Base-by-base conservation (phyloP, 2,329 filamentous ascomycete species). In the Colletotrichum noveboracense region DNA sequence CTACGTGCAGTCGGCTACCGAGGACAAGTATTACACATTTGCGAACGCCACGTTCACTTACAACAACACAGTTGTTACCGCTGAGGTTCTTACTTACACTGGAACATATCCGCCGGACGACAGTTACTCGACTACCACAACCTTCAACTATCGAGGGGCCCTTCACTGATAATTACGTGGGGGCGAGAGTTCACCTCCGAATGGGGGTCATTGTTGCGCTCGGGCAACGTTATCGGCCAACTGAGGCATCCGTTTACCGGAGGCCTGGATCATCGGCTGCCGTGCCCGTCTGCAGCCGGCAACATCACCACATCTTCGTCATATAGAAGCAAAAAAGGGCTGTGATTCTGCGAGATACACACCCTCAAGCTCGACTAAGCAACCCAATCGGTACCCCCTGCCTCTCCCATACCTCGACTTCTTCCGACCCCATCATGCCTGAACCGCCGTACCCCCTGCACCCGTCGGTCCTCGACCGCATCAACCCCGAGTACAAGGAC, bases 401-500 rank as follows among this genome's bases (percentile, higher is more conserved):
- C 30, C n/a, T 1, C 12, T 43, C 43, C 12, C 21, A 12, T 16
- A 38, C 12, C 48, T 30, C 13, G 1, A 34, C 14, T 34, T 24
- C 26, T 3, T 2, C 52, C 7, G 16, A 5, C 21, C 55, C 55
- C 12, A 58, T 21, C 70, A 75, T 75, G 73, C 56, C 75, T 34
- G 94, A 74, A 2, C 70, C 75, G n/a, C 74, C 71, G 13, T 75
- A 77, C 10, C 70, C 75, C 18, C 66, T 78, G 28, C 77, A 78
- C 10, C 58, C 67, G 10, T 78, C 77, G 26, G 67, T 78, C n/a
- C 30, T 75, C 24, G 82, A 87, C 78, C 81, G 85, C 48, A 82
- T 90, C 66, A 82, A 90, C 78, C 85, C 87, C 2, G 87, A 90
- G 72, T 91, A 91, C 78, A 86, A 85, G 64, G 84, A 80, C 14